These are phyloP conservation scores for Botrytis pseudocinerea DNA, from an alignment of 2,329 filamentous ascomycete genomes.

Conservation along the genomic window DNA sequence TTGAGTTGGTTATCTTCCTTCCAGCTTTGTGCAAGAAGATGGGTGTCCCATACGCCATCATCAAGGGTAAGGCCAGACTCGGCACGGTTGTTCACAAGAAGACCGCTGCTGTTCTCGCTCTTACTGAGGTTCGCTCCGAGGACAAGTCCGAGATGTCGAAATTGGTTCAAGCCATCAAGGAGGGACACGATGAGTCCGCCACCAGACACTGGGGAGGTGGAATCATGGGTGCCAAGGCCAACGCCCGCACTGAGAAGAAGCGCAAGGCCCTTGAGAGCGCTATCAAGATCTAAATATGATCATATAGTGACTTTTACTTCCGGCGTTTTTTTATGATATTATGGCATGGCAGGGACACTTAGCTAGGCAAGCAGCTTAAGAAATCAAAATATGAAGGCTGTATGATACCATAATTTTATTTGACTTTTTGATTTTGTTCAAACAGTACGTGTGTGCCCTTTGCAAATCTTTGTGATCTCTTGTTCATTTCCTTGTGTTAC, in stretches of 20 bases:
- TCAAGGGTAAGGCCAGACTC: conserved; percentile 99
- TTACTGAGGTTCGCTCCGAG: conserved; percentile 96
- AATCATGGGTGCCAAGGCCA: conserved; percentile 98
- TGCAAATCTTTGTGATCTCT: not conserved
- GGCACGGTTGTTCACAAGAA: conserved; percentile 99
- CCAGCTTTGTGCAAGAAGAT: conserved; percentile 99
- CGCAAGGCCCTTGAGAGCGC: conserved; percentile 87
- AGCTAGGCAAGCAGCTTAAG: conserved; percentile 36
- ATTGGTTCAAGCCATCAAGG: conserved; percentile 94
- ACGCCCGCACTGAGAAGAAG: conserved; percentile 64
- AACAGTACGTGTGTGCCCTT: conserved; percentile 10
- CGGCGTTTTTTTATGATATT: conserved; percentile 42
- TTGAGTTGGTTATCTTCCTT: conserved; percentile 98
- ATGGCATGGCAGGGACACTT: conserved; percentile 39
- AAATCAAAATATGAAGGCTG: conserved; percentile 38
- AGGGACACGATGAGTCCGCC: conserved; percentile 91
- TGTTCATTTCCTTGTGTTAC: not conserved
- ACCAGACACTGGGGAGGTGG: conserved; percentile 98
- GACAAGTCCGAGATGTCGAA: conserved; percentile 99
- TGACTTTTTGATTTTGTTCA: conserved; percentile 16
- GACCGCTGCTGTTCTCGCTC: conserved; percentile 93
- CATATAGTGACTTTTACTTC: conserved; percentile 31
- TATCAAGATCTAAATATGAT: conserved; percentile 85
- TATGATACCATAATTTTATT: conserved; percentile 40
- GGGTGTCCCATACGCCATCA: conserved; percentile 98